A percentile compares a stretch with the other conserved stretches of the same genome.
Conservation (phyloP, 345 rosid genomes). For the Ceriops zippeliana region DNA sequence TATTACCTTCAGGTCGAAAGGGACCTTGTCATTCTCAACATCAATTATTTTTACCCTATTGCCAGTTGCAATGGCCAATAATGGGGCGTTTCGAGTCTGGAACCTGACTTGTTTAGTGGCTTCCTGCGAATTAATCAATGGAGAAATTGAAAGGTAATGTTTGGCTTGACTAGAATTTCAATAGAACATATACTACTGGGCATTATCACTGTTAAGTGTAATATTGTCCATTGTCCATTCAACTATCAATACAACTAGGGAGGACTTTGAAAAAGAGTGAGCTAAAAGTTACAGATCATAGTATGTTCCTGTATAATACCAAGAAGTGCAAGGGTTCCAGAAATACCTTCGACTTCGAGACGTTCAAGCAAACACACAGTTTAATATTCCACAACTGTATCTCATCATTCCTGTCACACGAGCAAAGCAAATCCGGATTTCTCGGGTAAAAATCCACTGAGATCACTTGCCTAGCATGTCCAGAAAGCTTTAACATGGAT, state of each 20-base stretch:
- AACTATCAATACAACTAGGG: background rate
- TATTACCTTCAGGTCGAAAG: slow-evolving; percentile 22
- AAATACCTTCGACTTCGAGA: slow-evolving; percentile 31
- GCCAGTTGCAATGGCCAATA: slow-evolving; percentile 27
- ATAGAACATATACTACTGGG: background rate
- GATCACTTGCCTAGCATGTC: slow-evolving; percentile 27
- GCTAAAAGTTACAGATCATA: too few species aligned
- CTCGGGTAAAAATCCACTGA: slow-evolving; percentile 38
- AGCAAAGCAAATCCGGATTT: slow-evolving; percentile 28
- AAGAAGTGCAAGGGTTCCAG: background rate
- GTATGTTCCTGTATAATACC: background rate
- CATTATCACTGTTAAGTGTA: background rate
- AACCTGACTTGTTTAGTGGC: slow-evolving; percentile 31
- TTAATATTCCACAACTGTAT: slow-evolving; percentile 34
- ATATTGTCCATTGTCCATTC: too few species aligned
- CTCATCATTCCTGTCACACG: slow-evolving; percentile 29
- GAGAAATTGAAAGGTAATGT: background rate
- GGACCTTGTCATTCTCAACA: slow-evolving; percentile 19
- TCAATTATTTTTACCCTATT: slow-evolving; percentile 27
- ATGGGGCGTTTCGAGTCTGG: slow-evolving; percentile 23
- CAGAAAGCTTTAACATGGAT: slow-evolving; percentile 21
- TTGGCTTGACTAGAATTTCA: background rate
- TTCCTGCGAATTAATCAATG: slow-evolving; percentile 17
- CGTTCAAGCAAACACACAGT: slow-evolving; percentile 7
- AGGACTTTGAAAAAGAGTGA: too few species aligned